A percentile compares a stretch with the other conserved stretches of the same genome.
These are phyloP conservation scores for Vitis rotundifolia DNA, from an alignment of 164 flowering plant species.

Conservation along the genomic window DNA sequence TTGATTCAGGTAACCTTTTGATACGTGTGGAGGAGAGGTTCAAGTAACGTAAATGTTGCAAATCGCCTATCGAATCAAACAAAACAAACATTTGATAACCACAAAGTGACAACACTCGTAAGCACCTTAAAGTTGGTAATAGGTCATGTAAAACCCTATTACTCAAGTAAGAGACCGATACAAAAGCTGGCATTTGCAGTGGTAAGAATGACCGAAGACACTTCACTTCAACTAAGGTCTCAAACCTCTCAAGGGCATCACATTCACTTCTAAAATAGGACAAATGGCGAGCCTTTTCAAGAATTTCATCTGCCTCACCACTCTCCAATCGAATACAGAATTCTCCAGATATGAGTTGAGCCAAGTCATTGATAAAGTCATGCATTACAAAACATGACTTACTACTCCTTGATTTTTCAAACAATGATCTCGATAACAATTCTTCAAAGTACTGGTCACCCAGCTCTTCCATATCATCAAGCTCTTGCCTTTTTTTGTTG, in stretches of 20 bases:
- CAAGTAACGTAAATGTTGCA: conserved; percentile 31
- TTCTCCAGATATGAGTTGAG: too few relatives aligned
- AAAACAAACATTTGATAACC: conserved; percentile 1
- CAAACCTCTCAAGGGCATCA: conserved; percentile 8
- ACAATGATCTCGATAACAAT: too few relatives aligned
- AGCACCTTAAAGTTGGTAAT: conserved; percentile 12
- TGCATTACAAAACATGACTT: too few relatives aligned
- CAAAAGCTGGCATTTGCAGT: background rate
- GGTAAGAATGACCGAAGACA: conserved; percentile 28
- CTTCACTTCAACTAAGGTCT: conserved; percentile 4
- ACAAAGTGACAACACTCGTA: conserved; percentile 24
- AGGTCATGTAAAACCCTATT: conserved; percentile 7
- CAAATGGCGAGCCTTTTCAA: too few relatives aligned
- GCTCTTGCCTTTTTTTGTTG: too few relatives aligned
- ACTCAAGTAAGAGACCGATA: background rate
- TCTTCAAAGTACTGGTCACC: too few relatives aligned
- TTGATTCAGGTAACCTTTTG: background rate
- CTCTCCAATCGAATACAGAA: too few relatives aligned
- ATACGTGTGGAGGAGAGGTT: conserved; percentile 26
- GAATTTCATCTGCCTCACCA: too few relatives aligned
- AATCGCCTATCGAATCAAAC: conserved; percentile 16
- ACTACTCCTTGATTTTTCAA: too few relatives aligned
- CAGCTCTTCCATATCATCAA: too few relatives aligned
- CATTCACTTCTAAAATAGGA: too few relatives aligned
- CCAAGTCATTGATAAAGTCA: too few relatives aligned